Evolutionary conservation across 2,329 filamentous ascomycete species (phyloP).

Genomic region (Aureobasidium namibiae): DNA sequence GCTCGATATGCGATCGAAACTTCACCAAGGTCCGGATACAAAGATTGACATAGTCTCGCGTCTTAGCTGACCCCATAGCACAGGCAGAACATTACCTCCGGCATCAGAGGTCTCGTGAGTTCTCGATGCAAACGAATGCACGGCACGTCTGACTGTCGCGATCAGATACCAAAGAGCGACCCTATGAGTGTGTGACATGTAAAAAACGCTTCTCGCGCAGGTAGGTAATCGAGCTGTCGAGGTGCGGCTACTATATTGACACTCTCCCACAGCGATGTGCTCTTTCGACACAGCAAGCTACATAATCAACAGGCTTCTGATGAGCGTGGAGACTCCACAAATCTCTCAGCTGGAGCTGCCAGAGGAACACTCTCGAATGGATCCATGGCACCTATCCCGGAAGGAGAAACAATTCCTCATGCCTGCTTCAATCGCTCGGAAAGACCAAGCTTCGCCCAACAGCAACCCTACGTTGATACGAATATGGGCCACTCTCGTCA

Average conservation of each 20-base stretch:
- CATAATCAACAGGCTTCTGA: constrained; percentile 30
- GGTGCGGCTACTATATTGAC: not conserved
- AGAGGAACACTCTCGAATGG: constrained; percentile 2
- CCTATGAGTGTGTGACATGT: constrained; percentile 46
- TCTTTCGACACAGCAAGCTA: constrained; percentile 45
- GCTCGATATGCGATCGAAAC: constrained; percentile 39
- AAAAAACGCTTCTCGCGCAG: constrained; percentile 48
- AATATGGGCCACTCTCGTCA: constrained; percentile 13
- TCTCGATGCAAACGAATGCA: constrained; percentile 1
- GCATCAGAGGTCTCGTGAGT: constrained; percentile 47
- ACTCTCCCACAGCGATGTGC: constrained; percentile 35
- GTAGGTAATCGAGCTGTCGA: constrained; percentile 24
- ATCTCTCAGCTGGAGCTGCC: not conserved
- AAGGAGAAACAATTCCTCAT: not conserved
- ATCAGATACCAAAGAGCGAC: constrained; percentile 46
- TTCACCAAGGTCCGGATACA: constrained; percentile 39
- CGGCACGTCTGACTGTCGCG: constrained; percentile 13
- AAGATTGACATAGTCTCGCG: not conserved
- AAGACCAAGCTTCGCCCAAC: not conserved
- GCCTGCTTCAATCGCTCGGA: not conserved
- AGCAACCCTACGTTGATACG: not conserved
- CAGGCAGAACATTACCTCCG: constrained; percentile 47
- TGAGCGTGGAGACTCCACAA: constrained; percentile 20
- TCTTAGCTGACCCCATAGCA: not conserved
- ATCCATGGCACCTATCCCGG: not conserved